Base-by-base conservation (phyloP, 768 basidiomycete species). In the Agaricus subrufescens region DNA sequence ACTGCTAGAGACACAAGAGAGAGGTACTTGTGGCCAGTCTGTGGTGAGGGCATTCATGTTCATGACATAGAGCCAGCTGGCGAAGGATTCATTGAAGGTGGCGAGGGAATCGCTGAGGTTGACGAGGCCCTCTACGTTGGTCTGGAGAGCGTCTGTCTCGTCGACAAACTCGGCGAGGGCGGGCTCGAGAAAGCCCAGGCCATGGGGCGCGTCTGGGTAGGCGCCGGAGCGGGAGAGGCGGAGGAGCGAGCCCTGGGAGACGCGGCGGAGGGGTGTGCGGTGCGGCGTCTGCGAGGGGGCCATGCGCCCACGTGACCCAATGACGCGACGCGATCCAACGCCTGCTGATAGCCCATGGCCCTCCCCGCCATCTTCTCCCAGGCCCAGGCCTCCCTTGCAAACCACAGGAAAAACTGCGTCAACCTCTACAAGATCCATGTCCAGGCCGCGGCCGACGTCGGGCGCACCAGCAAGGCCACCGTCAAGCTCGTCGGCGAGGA, bases 1-100 rank as follows among this genome's bases (percentile, higher is more conserved):
- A 19, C 14, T 42, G 14, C 5, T 40, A 26, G 31, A 7, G 2
- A 34, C 1, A 34, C 11, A 31, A 34, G 29, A 15, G 19, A 62
- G 2, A 59, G 77, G 56, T 59, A 87, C 92, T 78, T 94, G 88
- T 0, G 83, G 84, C 93, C 93, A 97, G 66, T 97, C 94, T 0
- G 86, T 86, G n/a, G 93, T 94, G 55, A 96, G 79, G 2, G 92
- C 85, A 66, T 95, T 94, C 92, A 98, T 96, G 66, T 91, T 88
- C 84, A 95, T 86, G 25, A 87, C 84, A 67, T 94, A 95, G 10
- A 96, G 71, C 81, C 86, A 95, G 66, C 90, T 92, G 12, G 94
- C 89, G 65, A 98, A 96, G 12, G 85, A 84, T 70, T 98, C 94
- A 67, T 97, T 97, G 76, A 96, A 96, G 4, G 83, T 85, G 12